Conservation (phyloP, 805 yeast genomes). For the Myxozyma lipomycoides region DNA sequence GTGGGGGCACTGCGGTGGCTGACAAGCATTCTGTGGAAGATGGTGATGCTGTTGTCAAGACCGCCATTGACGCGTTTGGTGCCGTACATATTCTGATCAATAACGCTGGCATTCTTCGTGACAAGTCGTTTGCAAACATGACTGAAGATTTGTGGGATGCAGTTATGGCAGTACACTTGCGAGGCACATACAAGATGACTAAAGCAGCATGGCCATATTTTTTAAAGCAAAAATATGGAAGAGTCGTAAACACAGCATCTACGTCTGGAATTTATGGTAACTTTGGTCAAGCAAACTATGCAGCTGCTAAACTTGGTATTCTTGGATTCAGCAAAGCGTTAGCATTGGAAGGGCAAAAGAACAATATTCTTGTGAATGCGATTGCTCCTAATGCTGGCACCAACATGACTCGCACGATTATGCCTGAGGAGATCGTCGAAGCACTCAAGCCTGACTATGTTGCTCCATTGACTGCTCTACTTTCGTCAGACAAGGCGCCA, state of each 20-base stretch:
- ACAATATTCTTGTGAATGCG: slow-evolving; percentile 68
- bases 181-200: slow-evolving; percentile 75
- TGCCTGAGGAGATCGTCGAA: slow-evolving; percentile 73
- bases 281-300: slow-evolving; percentile 95
- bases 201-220: slow-evolving; percentile 93
- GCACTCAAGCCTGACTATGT: slow-evolving; percentile 83
- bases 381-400: slow-evolving; percentile 99
- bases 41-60: slow-evolving; percentile 68
- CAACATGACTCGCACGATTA: slow-evolving; percentile 88
- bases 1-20: slow-evolving; percentile 78
- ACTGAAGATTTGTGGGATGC: slow-evolving; percentile 76
- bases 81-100: slow-evolving; percentile 80
- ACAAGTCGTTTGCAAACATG: slow-evolving; percentile 82
- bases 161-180: slow-evolving; percentile 75
- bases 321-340: slow-evolving; percentile 79
- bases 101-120: slow-evolving; percentile 93
- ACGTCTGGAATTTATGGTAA: slow-evolving; percentile 97
- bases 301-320: slow-evolving; percentile 88
- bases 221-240: slow-evolving; percentile 70
- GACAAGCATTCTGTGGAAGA: slow-evolving; percentile 82
- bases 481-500: slow-evolving; percentile 70
- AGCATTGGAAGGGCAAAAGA: slow-evolving; percentile 85
- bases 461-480: slow-evolving; percentile 79
- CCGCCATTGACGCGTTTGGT: slow-evolving; percentile 74
- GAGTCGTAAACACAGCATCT: slow-evolving; percentile 82